These are phyloP conservation scores for Candida dendrica DNA, from an alignment of 805 yeast genomes.

Conservation along the genomic window DNA sequence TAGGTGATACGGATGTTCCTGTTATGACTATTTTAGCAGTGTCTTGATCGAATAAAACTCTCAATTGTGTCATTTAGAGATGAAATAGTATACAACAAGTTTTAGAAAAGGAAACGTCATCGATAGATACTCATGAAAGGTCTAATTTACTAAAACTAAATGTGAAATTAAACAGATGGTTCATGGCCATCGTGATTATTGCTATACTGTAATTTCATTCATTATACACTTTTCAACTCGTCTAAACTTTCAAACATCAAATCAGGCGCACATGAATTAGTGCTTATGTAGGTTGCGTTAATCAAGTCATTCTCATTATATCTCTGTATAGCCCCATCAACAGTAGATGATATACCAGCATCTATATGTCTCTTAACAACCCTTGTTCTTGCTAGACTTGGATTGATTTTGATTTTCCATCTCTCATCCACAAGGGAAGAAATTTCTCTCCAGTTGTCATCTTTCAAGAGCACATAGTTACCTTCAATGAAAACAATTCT, in stretches of 20 bases:
- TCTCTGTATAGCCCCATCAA: slow-evolving; percentile 5
- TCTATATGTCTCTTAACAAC: slow-evolving; percentile 6
- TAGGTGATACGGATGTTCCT: too few species aligned
- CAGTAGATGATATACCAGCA: slow-evolving; percentile 1
- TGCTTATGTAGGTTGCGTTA: slow-evolving; percentile 5
- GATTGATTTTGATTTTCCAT: slow-evolving; percentile 7
- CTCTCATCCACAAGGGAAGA: slow-evolving; percentile 5
- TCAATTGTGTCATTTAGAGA: too few species aligned
- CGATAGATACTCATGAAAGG: too few species aligned
- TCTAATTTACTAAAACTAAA: too few species aligned
- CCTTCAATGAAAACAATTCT: slow-evolving; percentile 14
- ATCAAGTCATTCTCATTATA: slow-evolving; percentile 6
- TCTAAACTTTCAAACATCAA: slow-evolving; percentile 3
- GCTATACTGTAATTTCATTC: too few species aligned
- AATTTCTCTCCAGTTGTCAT: slow-evolving; percentile 11
- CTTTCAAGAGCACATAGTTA: slow-evolving; percentile 9
- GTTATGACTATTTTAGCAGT: too few species aligned
- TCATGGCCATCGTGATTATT: too few species aligned
- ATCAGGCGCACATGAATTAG: slow-evolving; percentile 6
- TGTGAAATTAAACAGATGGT: too few species aligned
- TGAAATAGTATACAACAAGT: too few species aligned
- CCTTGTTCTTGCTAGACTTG: slow-evolving; percentile 2
- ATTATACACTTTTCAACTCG: not conserved
- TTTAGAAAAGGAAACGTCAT: too few species aligned
- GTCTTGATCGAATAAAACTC: too few species aligned